These are phyloP conservation scores for Eleusine indica DNA, from an alignment of 176 grass and related monocot species.

Conservation along the genomic window DNA sequence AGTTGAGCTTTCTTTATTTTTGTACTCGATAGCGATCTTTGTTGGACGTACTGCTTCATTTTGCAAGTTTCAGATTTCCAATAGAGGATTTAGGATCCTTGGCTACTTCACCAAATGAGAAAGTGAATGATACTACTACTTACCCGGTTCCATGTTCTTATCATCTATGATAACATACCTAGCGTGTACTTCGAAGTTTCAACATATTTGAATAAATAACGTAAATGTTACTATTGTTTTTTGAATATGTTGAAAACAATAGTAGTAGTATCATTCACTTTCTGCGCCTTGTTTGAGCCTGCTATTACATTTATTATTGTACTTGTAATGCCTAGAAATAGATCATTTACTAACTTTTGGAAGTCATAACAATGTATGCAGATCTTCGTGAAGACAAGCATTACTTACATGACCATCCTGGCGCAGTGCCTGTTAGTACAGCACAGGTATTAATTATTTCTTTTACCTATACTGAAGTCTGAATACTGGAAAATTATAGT, in stretches of 20 bases:
- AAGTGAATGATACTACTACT: neutral
- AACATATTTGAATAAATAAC: neutral
- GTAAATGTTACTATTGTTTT: neutral
- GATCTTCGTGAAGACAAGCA: slow-evolving; percentile 97
- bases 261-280: no score
- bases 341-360: slow-evolving; percentile 19
- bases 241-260: no score
- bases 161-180: neutral
- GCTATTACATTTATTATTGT: slow-evolving; percentile 3
- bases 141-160: neutral
- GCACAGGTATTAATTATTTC: slow-evolving; percentile 60
- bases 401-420: slow-evolving; percentile 86
- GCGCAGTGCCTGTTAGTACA: slow-evolving; percentile 77
- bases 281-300: neutral
- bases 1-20: neutral
- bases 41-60: neutral
- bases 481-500: neutral
- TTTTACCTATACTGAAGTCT: neutral
- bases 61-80: neutral
- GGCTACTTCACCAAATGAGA: neutral
- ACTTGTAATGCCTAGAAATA: neutral
- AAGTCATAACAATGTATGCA: slow-evolving; percentile 37
- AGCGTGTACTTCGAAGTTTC: neutral
- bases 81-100: neutral
- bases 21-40: neutral